Evolutionary conservation across 768 basidiomycete species (phyloP), one percentile per base, ranked within the genome.

Genomic region (Pulveroboletus sp.): DNA sequence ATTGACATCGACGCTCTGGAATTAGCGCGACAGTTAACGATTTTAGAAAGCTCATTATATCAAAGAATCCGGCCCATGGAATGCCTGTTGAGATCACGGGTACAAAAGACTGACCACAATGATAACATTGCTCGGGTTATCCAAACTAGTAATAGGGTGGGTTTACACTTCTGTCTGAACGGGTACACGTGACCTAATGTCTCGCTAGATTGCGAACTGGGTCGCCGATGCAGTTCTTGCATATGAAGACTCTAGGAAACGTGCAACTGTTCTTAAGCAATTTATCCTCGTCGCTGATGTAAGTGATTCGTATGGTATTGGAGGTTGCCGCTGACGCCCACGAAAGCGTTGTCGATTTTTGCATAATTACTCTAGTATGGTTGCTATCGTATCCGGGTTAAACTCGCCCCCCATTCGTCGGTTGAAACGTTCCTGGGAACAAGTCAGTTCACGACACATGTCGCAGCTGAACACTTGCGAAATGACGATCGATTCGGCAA

Each of bases 311-410:
- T n/a, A 11, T 32, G 9, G 25, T 48, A 12, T 23, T 36, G 12
- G 25, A 40, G 29, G 21, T 23, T 24, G 17, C 38, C 32, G 23
- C 37, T 43, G 47, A 48, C 32, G 24, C 36, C 40, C 45, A n/a
- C 55, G 48, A 39, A 55, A 97, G 94, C 89, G 90, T 25, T 95
- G 94, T 66, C 88, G 91, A 39, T 68, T 70, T 16, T 71, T 97
- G 56, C 90, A 94, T 66, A 98, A 98, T 69, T 97, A 92, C 70
- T 94, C 94, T 17, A 90, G 85, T n/a, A 91, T 98, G 85, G 90
- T 93, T 50, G 93, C 94, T 29, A 89, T 98, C 47, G 85, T 94
- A 32, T 95, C 95, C 13, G 95, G 94, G 7, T 75, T 97, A 45
- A 94, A 95, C 58, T 91, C 91, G 1, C 89, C 95, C 17, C 92